These are phyloP conservation scores for Citrullus colocynthis DNA, from an alignment of 306 rosid species.

Conservation along the genomic window DNA sequence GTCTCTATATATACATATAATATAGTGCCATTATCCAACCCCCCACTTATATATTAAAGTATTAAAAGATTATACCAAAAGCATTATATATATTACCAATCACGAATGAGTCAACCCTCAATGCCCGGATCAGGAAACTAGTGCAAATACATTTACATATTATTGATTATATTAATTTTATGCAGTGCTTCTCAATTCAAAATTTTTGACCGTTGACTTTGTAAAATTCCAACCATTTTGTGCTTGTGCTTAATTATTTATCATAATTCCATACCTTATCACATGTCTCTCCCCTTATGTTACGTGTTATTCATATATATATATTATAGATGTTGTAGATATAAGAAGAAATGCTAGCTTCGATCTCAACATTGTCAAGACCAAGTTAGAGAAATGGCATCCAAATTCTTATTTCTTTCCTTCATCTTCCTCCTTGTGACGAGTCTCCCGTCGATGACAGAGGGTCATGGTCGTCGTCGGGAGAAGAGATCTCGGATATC, in stretches of 20 bases:
- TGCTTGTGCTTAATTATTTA: background rate
- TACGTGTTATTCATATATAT: background rate
- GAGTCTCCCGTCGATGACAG: background rate
- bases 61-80: background rate
- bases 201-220: background rate
- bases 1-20: background rate
- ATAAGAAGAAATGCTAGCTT: background rate
- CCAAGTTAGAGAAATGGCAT: background rate
- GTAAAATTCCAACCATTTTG: background rate
- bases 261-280: background rate
- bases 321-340: too few species aligned
- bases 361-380: background rate
- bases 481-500: conserved; percentile 8
- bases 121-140: background rate
- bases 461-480: conserved; percentile 7
- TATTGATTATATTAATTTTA: background rate
- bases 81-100: background rate
- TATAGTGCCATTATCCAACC: background rate
- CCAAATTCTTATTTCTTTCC: background rate
- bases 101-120: background rate
- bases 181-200: background rate
- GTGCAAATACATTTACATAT: background rate
- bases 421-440: background rate
- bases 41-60: background rate
- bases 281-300: background rate